phyloP scores from a whole-genome alignment of 2,329 filamentous ascomycete genomes.

The Camillea tinctor region DNA sequence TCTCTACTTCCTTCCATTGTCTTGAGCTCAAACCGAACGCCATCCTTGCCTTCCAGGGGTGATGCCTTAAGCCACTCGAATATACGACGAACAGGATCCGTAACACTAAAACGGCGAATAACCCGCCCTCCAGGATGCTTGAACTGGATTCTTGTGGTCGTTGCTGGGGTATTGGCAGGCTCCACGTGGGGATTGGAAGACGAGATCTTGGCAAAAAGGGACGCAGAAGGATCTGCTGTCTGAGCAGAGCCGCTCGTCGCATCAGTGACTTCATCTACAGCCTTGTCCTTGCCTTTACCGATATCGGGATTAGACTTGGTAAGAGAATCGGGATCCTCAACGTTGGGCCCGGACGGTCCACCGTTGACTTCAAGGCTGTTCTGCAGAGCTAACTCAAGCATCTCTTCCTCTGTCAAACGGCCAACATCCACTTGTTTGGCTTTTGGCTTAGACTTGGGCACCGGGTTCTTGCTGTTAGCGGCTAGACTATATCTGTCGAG shows the following conservation, averaged over 20 bases:
- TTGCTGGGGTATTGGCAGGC: constrained; percentile 67
- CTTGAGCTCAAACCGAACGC: constrained; percentile 82
- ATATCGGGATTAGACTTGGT: constrained; percentile 62
- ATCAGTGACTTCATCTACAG: constrained; percentile 28
- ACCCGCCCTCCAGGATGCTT: constrained; percentile 80
- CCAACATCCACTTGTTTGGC: constrained; percentile 72
- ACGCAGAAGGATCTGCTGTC: constrained; percentile 20
- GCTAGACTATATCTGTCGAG: constrained; percentile 94
- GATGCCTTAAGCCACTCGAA: constrained; percentile 97
- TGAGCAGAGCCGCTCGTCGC: constrained; percentile 21
- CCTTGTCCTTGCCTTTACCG: constrained; percentile 55
- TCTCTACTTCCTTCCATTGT: constrained; percentile 77
- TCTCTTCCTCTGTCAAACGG: constrained; percentile 94
- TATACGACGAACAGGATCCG: constrained; percentile 76
- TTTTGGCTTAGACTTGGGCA: constrained; percentile 74
- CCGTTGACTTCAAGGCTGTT: constrained; percentile 71
- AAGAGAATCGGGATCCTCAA: constrained; percentile 82
- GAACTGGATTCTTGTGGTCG: constrained; percentile 89
- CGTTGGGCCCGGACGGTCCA: constrained; percentile 46
- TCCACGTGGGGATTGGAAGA: constrained; percentile 73
- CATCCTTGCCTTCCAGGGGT: constrained; percentile 76
- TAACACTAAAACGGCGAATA: constrained; percentile 77
- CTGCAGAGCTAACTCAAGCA: constrained; percentile 89
- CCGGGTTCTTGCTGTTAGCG: constrained; percentile 86
- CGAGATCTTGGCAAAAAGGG: constrained; percentile 69